Base-by-base conservation (phyloP, 192 early-diverging fungal species). In the Cetraspora pellucida region DNA sequence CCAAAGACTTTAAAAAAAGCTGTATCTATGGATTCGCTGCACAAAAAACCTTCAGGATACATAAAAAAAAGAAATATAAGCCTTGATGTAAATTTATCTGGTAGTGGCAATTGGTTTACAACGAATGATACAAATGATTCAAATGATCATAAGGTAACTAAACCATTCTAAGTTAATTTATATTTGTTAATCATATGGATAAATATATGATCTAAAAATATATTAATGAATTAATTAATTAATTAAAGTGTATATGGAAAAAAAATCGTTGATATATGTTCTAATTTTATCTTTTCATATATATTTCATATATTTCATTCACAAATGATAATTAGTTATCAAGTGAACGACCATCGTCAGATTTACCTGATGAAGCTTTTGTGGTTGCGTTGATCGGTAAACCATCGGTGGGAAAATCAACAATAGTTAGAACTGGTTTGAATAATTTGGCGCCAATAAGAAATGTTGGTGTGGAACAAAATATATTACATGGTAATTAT, bases 301-400 rank as follows among this genome's bases (percentile, higher is more conserved):
- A 21, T 60, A 27, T 4, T 60, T 60, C 27, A 3, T 60, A 5
- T 37, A 19, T 27, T 65, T 4, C 9, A 52, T 37, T 65, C 5
- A 16, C 19, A 3, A 30, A 61, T 23, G 23, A 25, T 28, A 19
- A 63, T 6, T 30, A 30, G 13, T 17, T 5, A 43, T n/a, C 25
- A 60, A 60, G 58, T 67, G 30, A 43, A 11, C 43, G 23, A 1
- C 47, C n/a, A 0, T 52, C 44, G 25, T 47, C 68, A 70, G 16
- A 14, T 52, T 52, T 46, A 13, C 49, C 13, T 4, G 68, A 70
- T 52, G 68, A 70, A 11, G 49, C 47, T 50, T 70, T 47, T 45
- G 49, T 70, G 14, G 14, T 70, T 50, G 68, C 68, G n/a, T 50
- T 70, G 28, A 70, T 70, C 14, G 68, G 68, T 17, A 70, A 70